Percentiles rank a stretch among this genome's conserved stretches.
These are phyloP conservation scores for Linnemannia elongata DNA, from an alignment of 192 early-diverging fungal genomes.

Conservation along the genomic window DNA sequence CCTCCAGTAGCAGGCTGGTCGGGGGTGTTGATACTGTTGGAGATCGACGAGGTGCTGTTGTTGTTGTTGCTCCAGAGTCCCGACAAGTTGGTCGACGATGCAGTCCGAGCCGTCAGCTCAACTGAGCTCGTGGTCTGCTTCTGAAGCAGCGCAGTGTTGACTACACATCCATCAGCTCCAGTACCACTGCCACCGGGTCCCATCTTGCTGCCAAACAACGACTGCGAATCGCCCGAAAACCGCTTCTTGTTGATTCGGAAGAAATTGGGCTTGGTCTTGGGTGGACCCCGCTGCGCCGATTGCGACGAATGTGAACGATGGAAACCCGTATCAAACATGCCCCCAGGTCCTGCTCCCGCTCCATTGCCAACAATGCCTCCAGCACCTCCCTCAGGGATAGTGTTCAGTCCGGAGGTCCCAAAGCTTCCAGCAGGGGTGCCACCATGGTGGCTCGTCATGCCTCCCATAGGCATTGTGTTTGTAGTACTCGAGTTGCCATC, in stretches of 20 bases:
- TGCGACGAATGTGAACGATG: constrained; percentile 30
- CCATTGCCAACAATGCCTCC: background rate
- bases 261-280: constrained; percentile 34
- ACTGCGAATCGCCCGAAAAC: constrained; percentile 47
- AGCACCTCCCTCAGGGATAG: constrained; percentile 30
- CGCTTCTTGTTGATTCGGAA: constrained; percentile 54
- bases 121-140: constrained; percentile 33
- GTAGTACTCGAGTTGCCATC: constrained; percentile 29
- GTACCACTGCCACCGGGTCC: constrained; percentile 10
- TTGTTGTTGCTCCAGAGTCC: constrained; percentile 22
- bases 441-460: constrained; percentile 20
- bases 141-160: constrained; percentile 42
- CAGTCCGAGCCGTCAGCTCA: constrained; percentile 42
- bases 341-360: constrained; percentile 1
- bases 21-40: constrained; percentile 11
- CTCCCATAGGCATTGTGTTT: constrained; percentile 27
- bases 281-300: constrained; percentile 8
- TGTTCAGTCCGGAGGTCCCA: constrained; percentile 28
- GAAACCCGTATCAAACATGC: constrained; percentile 21
- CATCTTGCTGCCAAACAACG: constrained; percentile 29
- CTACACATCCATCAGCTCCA: constrained; percentile 38
- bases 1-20: constrained; percentile 8
- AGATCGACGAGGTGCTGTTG: background rate
- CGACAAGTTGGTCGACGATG: constrained; percentile 26
- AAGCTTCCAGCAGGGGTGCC: constrained; percentile 39